Conservation (phyloP, 306 rosid species). For the Quercus ilex region DNA sequence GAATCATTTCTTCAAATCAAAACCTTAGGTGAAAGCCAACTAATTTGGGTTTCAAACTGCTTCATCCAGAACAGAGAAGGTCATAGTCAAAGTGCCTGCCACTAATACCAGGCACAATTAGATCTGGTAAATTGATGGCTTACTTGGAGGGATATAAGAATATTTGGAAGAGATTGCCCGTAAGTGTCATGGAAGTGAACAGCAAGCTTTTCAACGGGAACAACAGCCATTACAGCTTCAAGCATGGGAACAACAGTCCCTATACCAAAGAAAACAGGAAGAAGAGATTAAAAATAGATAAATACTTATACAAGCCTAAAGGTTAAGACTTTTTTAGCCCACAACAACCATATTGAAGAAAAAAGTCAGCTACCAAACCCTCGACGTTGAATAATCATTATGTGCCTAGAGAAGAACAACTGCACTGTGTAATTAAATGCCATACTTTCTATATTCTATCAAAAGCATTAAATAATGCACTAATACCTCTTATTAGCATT, state of each 20-base stretch:
- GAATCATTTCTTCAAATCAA: neutral
- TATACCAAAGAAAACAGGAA: slow-evolving; percentile 14
- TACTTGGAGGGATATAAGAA: slow-evolving; percentile 83
- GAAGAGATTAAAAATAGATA: neutral
- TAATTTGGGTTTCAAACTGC: neutral
- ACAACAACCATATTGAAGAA: neutral
- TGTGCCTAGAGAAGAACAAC: neutral
- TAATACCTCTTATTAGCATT: neutral
- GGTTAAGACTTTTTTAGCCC: neutral
- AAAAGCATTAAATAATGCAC: neutral
- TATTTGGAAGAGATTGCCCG: slow-evolving; percentile 82
- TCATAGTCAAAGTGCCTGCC: neutral
- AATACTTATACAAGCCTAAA: neutral
- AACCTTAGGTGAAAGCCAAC: neutral
- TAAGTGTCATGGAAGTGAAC: slow-evolving; percentile 96
- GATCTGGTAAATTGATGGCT: slow-evolving; percentile 20
- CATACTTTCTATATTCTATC: neutral
- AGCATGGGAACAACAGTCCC: slow-evolving; percentile 87
- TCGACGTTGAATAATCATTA: neutral
- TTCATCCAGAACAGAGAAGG: neutral
- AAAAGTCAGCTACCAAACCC: neutral
- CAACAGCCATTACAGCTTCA: slow-evolving; percentile 74
- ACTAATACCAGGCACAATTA: neutral
- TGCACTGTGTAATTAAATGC: neutral
- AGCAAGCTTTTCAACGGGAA: slow-evolving; percentile 72